Conservation (phyloP, 768 basidiomycete genomes). For the Tricholoma sp. region DNA sequence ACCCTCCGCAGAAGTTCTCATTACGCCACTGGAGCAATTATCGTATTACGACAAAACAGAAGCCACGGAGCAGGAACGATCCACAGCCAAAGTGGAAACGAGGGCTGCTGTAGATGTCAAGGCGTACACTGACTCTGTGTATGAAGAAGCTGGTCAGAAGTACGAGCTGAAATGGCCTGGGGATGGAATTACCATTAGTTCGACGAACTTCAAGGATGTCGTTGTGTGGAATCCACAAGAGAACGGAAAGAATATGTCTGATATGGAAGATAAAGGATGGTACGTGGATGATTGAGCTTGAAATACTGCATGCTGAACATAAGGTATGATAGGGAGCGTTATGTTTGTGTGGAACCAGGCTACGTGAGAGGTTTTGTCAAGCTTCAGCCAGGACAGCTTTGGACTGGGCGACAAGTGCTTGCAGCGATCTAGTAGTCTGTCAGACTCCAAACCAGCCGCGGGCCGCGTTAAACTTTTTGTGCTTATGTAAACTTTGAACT, state of each 20-base stretch:
- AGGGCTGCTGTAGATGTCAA: neutral
- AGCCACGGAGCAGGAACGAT: constrained; percentile 42
- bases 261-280: neutral
- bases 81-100: constrained; percentile 11
- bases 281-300: neutral
- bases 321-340: neutral
- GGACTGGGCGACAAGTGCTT: constrained; percentile 74
- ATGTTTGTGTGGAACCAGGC: constrained; percentile 1
- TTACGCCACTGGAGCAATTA: constrained; percentile 60
- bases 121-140: neutral
- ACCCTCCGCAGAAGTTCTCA: constrained; percentile 51
- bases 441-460: too few relatives aligned
- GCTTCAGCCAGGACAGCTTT: constrained; percentile 59
- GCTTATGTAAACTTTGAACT: too few relatives aligned
- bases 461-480: too few relatives aligned
- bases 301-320: neutral
- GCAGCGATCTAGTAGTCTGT: constrained; percentile 21
- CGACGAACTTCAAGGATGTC: neutral
- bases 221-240: neutral
- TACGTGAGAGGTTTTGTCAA: constrained; percentile 8
- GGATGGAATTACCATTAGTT: neutral
- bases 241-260: neutral
- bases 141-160: neutral
- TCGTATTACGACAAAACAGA: constrained; percentile 82
- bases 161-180: neutral